Evolutionary conservation across 306 rosid genomes (phyloP), one percentile per base, ranked within the genome.

Genomic region (Pueraria montana): DNA sequence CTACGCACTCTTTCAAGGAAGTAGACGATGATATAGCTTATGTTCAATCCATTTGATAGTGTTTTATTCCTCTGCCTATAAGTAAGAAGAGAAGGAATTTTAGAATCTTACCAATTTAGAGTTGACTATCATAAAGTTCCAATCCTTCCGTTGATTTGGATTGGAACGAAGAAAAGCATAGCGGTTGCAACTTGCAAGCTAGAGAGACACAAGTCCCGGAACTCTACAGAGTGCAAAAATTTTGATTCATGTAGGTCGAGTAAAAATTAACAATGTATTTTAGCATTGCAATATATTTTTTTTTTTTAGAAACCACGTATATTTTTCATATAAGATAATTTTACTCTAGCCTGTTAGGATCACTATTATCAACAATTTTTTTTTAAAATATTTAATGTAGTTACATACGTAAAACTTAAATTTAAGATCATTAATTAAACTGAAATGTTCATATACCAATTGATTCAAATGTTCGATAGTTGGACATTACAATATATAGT

Each of bases 91-190:
- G 26, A 42, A 52, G 63, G 75, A 78, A 78, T 23, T 62, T 67
- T 50, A 75, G 84, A 82, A 82, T 56, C 86, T 73, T 83, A 78
- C 42, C 86, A 13, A 42, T 27, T 73, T 55, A 46, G 76, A 49
- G 34, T 73, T 78, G 84, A 86, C 79, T 66, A 21, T 20, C 63
- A 38, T 52, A 77, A 72, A 76, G 61, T 82, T 77, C 77, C 45
- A 72, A 76, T 68, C 46, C 26, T 69, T 68, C 27, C 3, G n/a
- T 12, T 61, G 66, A 20, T 62, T 6, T 62, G 42, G 26, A 5
- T 32, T 43, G 61, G 75, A 36, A 21, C 56, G 49, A 71, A 45
- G 66, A 52, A 24, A 46, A 80, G 71, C 48, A 68, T 68, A n/a
- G 32, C 32, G 4, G 32, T 38, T 20, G 26, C 72, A 34, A 36